These are phyloP conservation scores for Colletotrichum sp. DNA, from an alignment of 2,329 filamentous ascomycete genomes.

Conservation along the genomic window DNA sequence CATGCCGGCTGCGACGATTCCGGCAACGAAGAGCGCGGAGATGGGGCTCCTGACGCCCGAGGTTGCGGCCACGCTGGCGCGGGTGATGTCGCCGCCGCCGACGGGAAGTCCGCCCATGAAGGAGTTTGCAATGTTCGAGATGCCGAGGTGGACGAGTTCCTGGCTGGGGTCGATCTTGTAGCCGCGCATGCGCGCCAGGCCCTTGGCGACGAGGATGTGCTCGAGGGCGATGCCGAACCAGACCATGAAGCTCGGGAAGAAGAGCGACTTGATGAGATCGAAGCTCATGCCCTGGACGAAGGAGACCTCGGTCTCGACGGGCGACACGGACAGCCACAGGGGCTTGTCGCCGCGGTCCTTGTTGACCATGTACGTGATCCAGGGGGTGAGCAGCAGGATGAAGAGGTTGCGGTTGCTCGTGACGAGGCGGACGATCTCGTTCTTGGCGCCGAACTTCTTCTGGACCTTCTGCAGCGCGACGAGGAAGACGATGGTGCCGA, in stretches of 20 bases:
- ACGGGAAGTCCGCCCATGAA: background rate
- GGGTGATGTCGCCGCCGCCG: background rate
- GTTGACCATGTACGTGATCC: background rate
- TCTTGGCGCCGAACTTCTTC: background rate
- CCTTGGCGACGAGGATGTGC: background rate
- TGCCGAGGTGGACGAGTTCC: background rate
- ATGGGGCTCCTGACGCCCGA: background rate
- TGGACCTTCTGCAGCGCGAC: background rate
- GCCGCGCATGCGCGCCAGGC: background rate
- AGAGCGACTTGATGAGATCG: background rate
- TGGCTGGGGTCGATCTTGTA: background rate
- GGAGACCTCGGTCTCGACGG: background rate
- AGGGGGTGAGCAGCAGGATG: background rate
- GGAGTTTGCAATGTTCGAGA: background rate
- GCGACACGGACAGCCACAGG: background rate
- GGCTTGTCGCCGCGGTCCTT: background rate
- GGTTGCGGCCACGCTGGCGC: background rate
- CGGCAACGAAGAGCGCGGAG: background rate
- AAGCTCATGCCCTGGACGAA: background rate
- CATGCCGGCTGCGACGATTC: background rate
- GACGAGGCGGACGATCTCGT: background rate
- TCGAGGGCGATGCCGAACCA: background rate
- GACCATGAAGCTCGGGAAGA: background rate
- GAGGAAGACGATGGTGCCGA: background rate
- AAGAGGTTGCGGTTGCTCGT: background rate